Evolutionary conservation across 495 filamentous ascomycete genomes (phyloP).

Genomic region (Penicillium soppii): DNA sequence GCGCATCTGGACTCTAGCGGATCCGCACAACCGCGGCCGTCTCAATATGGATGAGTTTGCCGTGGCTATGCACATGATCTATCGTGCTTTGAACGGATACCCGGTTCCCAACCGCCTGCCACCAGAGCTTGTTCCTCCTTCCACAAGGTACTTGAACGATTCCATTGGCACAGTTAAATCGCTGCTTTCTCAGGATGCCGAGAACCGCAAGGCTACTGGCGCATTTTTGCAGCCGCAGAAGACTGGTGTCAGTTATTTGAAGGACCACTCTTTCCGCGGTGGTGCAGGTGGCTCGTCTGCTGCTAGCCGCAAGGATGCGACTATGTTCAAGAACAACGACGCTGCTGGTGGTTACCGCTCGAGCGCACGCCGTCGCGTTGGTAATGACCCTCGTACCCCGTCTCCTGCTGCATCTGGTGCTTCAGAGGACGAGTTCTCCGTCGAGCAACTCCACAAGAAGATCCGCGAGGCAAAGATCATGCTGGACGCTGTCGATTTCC

Average conservation of each 20-base stretch:
- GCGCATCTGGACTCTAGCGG: constrained; percentile 91
- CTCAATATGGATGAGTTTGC: constrained; percentile 98
- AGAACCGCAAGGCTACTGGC: constrained; percentile 76
- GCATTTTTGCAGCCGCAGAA: constrained; percentile 88
- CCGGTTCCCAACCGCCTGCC: constrained; percentile 89
- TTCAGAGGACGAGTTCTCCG: constrained; percentile 76
- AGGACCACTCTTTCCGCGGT: constrained; percentile 85
- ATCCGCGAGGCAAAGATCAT: constrained; percentile 94
- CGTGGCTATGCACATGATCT: constrained; percentile 98
- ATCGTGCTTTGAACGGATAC: constrained; percentile 93
- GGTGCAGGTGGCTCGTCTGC: constrained; percentile 44
- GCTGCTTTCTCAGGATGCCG: constrained; percentile 86
- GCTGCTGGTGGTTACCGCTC: constrained; percentile 83
- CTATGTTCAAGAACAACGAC: constrained; percentile 95
- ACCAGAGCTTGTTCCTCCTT: constrained; percentile 91
- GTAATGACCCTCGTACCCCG: constrained; percentile 73
- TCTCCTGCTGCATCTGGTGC: constrained; percentile 69
- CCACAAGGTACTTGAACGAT: constrained; percentile 88
- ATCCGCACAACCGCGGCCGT: constrained; percentile 88
- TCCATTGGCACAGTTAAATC: constrained; percentile 92
- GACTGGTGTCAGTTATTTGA: constrained; percentile 97
- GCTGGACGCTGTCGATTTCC: constrained; percentile 96
- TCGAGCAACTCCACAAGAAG: constrained; percentile 89
- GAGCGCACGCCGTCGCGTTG: constrained; percentile 81
- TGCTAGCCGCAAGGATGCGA: constrained; percentile 79